Base-by-base conservation (phyloP, 768 basidiomycete species). In the Pleurotus eryngii region DNA sequence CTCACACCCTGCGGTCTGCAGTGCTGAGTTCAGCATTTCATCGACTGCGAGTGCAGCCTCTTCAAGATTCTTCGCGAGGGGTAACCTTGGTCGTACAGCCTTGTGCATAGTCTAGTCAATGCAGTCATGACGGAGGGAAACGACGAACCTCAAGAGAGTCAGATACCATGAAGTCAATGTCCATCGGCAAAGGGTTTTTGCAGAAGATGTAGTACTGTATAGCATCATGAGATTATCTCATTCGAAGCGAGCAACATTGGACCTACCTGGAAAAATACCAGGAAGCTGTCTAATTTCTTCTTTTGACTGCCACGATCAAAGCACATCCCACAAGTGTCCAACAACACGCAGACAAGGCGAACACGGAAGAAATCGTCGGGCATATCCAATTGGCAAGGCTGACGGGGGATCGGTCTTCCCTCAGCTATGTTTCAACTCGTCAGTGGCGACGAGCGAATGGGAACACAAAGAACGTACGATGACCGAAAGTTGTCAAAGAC, bases 301-400 rank as follows among this genome's bases (percentile, higher is more conserved):
- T 87, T 92, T 68, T 93, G 90, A 4, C 89, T 86, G 1, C 96
- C 97, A 40, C 88, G 85, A 70, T 98, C 96, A 71, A 99, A 98
- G 73, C 96, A 98, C 82, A 95, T 92, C 17, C 96, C 97, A 68
- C 94, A 95, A 0, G 95, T 93, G 71, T 98, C 96, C 17, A 99
- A 78, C 39, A 99, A 76, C 5, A 90, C 90, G 68, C 97, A 98
- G 45, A 96, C 84, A 53, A 99, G 80, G 11, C 97, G 82, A 56
- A 98, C 71, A 35, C 97, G 86, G 82, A 99, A 99, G 72, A 90
- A 98, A 68, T 99, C 97, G 69, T 98, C 92, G 0, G 92, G 90
- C 78, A 91, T 88, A 68, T 99, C 97, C 55, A 97, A 77, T 3
- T 85, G 72, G 60, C 85, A 89, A 4, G 78, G 68, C 60, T 89